phyloP scores from a whole-genome alignment of 352 stramenopile species.

The Phytophthora capsici region DNA sequence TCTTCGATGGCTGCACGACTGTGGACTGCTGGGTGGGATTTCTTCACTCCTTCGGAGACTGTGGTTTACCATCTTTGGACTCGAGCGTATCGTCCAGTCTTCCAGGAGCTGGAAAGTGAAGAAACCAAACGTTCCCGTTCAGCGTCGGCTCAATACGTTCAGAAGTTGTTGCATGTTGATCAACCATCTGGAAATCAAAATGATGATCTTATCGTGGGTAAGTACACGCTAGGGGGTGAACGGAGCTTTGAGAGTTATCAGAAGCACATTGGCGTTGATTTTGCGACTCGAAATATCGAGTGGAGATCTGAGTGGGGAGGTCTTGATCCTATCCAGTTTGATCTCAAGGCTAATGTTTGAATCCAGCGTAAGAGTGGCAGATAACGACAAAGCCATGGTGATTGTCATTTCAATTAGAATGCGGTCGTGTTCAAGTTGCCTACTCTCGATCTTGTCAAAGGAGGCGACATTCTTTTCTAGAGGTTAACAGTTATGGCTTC shows the following conservation, averaged over 20 bases:
- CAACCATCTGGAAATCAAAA: not conserved
- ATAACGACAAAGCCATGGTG: not conserved
- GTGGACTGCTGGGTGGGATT: conserved; percentile 91
- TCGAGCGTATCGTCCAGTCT: conserved; percentile 73
- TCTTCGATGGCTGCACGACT: conserved; percentile 89
- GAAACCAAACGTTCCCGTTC: conserved; percentile 31
- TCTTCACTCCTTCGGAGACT: conserved; percentile 84
- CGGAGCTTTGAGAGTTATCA: conserved; percentile 59
- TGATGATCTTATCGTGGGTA: conserved; percentile 1
- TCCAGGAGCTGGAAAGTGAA: conserved; percentile 70
- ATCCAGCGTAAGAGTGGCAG: conserved; percentile 1
- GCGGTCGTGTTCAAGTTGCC: not conserved
- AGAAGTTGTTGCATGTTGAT: conserved; percentile 29
- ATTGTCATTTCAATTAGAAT: not conserved
- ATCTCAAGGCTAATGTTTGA: conserved; percentile 37
- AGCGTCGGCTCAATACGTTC: conserved; percentile 37
- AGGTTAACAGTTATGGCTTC: too few species aligned
- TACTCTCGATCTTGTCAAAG: too few species aligned
- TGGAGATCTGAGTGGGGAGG: conserved; percentile 66
- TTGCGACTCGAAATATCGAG: conserved; percentile 43
- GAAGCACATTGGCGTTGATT: conserved; percentile 59
- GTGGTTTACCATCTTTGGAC: conserved; percentile 93
- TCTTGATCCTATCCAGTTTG: conserved; percentile 68
- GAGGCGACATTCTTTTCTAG: too few species aligned
- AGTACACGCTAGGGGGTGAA: conserved; percentile 34